A percentile compares a stretch with the other conserved stretches of the same genome.
Evolutionary conservation across 805 yeast genomes (phyloP).

Genomic region (Vanderwaltozyma tropicalis): DNA sequence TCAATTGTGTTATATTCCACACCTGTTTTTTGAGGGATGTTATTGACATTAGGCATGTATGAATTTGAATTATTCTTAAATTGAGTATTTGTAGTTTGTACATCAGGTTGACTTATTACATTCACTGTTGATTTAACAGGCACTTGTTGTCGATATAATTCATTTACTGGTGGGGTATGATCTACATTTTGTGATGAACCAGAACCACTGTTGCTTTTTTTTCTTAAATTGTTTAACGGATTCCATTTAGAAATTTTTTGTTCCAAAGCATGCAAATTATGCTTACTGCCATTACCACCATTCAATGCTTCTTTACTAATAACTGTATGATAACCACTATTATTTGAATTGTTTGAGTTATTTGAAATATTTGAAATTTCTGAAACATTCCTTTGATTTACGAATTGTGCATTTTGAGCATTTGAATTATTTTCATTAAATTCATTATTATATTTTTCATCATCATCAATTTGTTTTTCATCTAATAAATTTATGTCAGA

Average conservation of each 20-base stretch:
- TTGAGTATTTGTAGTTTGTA: too few relatives aligned
- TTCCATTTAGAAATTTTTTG: slow-evolving; percentile 26
- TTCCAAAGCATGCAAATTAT: slow-evolving; percentile 15
- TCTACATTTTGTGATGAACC: neutral
- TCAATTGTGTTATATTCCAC: neutral
- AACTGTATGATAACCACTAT: slow-evolving; percentile 18
- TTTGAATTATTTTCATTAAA: neutral
- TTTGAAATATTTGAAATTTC: slow-evolving; percentile 2
- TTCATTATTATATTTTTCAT: neutral
- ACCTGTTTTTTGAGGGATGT: neutral
- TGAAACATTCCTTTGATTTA: slow-evolving; percentile 6
- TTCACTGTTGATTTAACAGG: slow-evolving; percentile 1
- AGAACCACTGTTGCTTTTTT: slow-evolving; percentile 16
- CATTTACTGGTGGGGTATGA: neutral
- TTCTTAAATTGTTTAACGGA: slow-evolving; percentile 19
- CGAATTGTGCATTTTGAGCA: neutral
- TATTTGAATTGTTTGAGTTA: neutral
- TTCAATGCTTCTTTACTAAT: slow-evolving; percentile 16
- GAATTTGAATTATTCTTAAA: too few relatives aligned
- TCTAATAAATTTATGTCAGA: slow-evolving; percentile 32
- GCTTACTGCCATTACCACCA: slow-evolving; percentile 7
- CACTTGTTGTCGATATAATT: slow-evolving; percentile 2
- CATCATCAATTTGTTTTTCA: neutral
- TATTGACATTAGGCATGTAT: too few relatives aligned
- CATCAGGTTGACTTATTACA: too few relatives aligned